phyloP scores from a whole-genome alignment of 1,139 yeast genomes.

The Saccharomyces pastorianus region DNA sequence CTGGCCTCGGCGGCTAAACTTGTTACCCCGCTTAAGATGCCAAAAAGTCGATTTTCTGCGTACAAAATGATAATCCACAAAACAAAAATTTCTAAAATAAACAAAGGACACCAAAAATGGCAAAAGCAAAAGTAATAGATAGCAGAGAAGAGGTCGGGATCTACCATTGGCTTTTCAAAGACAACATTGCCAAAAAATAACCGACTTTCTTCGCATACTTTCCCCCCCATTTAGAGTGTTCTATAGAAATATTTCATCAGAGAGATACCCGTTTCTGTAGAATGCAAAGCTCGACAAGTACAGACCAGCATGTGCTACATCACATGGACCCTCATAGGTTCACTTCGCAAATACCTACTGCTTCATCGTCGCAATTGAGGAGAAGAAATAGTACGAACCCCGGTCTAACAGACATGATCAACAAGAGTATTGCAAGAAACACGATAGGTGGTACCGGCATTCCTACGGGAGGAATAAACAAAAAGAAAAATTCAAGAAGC shows the following conservation, averaged over 20 bases:
- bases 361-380: slow-evolving; percentile 4
- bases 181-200: not conserved
- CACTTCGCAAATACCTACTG: slow-evolving; percentile 17
- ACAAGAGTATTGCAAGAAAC: slow-evolving; percentile 20
- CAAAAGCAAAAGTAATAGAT: not conserved
- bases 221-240: not conserved
- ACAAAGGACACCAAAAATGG: not conserved
- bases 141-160: not conserved
- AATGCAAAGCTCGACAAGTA: slow-evolving; percentile 1
- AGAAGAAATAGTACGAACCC: slow-evolving; percentile 20
- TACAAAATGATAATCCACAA: not conserved
- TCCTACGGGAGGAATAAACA: not conserved
- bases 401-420: slow-evolving; percentile 23
- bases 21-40: not conserved
- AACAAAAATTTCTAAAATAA: not conserved
- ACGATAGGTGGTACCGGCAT: slow-evolving; percentile 1
- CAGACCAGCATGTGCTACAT: not conserved
- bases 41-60: not conserved
- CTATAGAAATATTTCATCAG: not conserved
- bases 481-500: slow-evolving; percentile 10
- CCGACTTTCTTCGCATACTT: not conserved
- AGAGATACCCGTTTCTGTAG: not conserved
- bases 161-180: not conserved
- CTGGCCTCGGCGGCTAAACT: not conserved
- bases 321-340: slow-evolving; percentile 17